These are phyloP conservation scores for Gentiana straminea DNA, from an alignment of 257 asterid species.

Conservation along the genomic window DNA sequence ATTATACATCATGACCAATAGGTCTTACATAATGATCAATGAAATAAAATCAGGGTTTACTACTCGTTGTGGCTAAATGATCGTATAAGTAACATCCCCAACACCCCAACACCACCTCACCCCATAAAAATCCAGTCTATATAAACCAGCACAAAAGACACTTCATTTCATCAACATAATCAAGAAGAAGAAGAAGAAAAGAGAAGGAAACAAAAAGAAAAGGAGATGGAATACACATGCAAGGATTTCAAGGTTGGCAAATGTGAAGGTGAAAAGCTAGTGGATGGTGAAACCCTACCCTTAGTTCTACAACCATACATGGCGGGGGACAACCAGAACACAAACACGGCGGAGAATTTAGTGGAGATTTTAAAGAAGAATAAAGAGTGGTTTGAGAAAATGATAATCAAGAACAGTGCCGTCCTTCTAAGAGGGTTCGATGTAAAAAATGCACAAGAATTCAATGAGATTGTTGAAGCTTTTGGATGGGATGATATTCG, in stretches of 20 bases:
- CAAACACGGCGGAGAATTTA: constrained; percentile 17
- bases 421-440: constrained; percentile 62
- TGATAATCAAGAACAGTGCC: constrained; percentile 68
- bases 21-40: too few relatives aligned
- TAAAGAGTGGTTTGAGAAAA: constrained; percentile 69
- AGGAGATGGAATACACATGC: constrained; percentile 46
- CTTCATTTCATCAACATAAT: too few relatives aligned
- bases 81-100: too few relatives aligned
- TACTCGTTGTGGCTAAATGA: too few relatives aligned
- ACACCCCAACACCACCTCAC: background rate
- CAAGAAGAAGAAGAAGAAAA: background rate
- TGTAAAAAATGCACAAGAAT: constrained; percentile 44
- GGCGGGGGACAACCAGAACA: constrained; percentile 17
- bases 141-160: background rate
- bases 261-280: constrained; percentile 70
- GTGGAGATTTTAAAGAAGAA: constrained; percentile 27
- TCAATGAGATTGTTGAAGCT: constrained; percentile 59
- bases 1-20: too few relatives aligned
- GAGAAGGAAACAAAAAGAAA: too few relatives aligned
- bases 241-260: constrained; percentile 71
- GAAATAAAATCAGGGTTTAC: too few relatives aligned
- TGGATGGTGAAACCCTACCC: constrained; percentile 68
- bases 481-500: constrained; percentile 75
- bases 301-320: constrained; percentile 39
- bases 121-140: background rate